Conservation (phyloP, 2,329 filamentous ascomycete species). For the Aschersonia sp. region DNA sequence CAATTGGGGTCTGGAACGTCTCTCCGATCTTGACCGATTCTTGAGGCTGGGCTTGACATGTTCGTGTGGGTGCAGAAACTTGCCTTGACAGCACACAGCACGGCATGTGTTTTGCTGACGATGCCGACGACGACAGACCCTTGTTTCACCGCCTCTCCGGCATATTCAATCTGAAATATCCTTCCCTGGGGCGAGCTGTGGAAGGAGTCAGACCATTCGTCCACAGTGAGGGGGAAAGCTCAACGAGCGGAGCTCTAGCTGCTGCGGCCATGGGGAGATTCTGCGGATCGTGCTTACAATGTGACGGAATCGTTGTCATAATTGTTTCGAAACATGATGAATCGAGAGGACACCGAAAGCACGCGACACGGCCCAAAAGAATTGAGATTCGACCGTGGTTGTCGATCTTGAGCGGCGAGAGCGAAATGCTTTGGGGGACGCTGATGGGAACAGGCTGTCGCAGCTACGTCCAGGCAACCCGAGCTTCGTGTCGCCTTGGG, state of each 20-base stretch:
- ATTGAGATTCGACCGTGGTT: conserved; percentile 1
- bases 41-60: not conserved
- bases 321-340: conserved; percentile 96
- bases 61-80: conserved; percentile 4
- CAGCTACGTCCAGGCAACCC: conserved; percentile 7
- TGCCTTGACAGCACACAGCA: conserved; percentile 94
- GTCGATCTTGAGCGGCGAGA: conserved; percentile 1
- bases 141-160: conserved; percentile 96
- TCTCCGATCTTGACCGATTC: no score
- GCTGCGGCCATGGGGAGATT: conserved; percentile 1
- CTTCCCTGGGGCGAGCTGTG: conserved; percentile 93
- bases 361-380: not conserved
- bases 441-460: conserved; percentile 4
- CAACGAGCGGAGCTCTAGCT: conserved; percentile 7
- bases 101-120: conserved; percentile 94
- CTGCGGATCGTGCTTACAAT: conserved; percentile 52
- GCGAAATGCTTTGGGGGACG: conserved; percentile 5
- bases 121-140: conserved; percentile 95
- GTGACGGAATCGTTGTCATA: conserved; percentile 99
- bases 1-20: no score
- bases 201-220: not conserved
- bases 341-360: not conserved
- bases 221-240: no score
- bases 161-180: conserved; percentile 99
- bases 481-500: conserved; percentile 9